Evolutionary conservation across 768 basidiomycete species (phyloP), one percentile per base, ranked within the genome.

Genomic region (Coprinellus aureogranulatus): DNA sequence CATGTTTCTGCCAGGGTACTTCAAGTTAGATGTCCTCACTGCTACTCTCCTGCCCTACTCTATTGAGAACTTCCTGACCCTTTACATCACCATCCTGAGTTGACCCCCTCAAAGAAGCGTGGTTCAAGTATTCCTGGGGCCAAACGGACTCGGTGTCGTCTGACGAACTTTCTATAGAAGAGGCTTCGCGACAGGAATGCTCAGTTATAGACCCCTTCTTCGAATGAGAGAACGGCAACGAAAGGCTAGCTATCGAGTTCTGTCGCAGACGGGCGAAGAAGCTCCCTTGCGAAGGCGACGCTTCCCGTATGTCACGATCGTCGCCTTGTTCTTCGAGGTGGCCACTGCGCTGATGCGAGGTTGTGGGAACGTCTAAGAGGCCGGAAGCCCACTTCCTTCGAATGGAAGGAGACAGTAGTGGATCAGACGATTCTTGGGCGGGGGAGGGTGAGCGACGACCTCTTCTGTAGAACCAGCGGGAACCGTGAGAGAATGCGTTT

Each of bases 401-500:
- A 57, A 79, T 70, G 22, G 68, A 64, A 23, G 76, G 69, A 9
- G 76, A 74, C 27, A 72, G 72, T 49, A 77, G 69, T 5, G 76
- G 74, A 60, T 80, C 79, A 28, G 49, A 51, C 48, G 40, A 61
- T 48, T 64, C 61, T 39, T 54, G 67, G 53, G 70, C 69, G 1
- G 70, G 67, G 16, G 73, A 69, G 40, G 66, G 60, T 28, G 69
- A 66, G 25, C 72, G 66, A 30, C 78, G 78, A 10, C 77, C 78
- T 42, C 81, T 81, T 60, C 76, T 80, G 62, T 81, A 84, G 56
- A 82, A 82, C 73, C 81, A 79, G 27, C 75, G 72, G 20, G 83
- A 81, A 2, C 82, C 81, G 53, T 80, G 81, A 37, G 76, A 71
- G 65, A 90, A 90, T 0, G 87, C 88, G 4, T 75, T 77, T 70